Conservation (phyloP, 345 rosid genomes). For the Raphanus raphanistrum region DNA sequence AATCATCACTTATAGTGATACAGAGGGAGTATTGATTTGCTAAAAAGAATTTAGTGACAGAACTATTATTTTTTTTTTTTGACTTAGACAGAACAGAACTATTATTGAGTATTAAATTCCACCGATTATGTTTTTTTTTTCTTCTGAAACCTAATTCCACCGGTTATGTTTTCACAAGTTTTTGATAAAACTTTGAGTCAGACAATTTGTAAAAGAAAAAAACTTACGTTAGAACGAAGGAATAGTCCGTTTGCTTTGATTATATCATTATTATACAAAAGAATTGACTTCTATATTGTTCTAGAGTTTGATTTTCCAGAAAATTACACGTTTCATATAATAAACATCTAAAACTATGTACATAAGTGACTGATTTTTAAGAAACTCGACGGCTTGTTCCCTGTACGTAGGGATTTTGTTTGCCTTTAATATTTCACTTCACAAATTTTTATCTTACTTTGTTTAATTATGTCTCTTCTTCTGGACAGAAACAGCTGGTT, state of each 20-base stretch:
- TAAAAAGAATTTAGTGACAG: not conserved
- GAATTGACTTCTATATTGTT: not conserved
- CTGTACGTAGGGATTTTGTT: not conserved
- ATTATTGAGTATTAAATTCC: too few relatives aligned
- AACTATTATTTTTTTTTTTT: too few relatives aligned
- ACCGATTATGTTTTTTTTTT: too few relatives aligned
- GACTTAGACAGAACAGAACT: too few relatives aligned
- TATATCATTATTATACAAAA: not conserved
- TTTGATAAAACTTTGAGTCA: not conserved
- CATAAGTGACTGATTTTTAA: not conserved
- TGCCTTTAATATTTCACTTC: not conserved
- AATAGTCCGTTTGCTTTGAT: not conserved
- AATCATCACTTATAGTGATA: too few relatives aligned
- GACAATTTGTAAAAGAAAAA: not conserved
- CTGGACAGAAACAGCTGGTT: not conserved
- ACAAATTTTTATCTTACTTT: not conserved
- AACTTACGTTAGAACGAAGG: not conserved
- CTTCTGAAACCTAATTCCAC: not conserved
- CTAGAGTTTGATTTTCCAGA: not conserved
- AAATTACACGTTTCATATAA: not conserved
- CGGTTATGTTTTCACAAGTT: not conserved
- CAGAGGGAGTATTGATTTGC: too few relatives aligned
- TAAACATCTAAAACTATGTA: not conserved
- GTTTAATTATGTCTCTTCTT: not conserved
- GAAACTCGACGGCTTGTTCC: not conserved